These are phyloP conservation scores for Apiospora kogelbergensis DNA, from an alignment of 2,329 filamentous ascomycete species.

Conservation along the genomic window DNA sequence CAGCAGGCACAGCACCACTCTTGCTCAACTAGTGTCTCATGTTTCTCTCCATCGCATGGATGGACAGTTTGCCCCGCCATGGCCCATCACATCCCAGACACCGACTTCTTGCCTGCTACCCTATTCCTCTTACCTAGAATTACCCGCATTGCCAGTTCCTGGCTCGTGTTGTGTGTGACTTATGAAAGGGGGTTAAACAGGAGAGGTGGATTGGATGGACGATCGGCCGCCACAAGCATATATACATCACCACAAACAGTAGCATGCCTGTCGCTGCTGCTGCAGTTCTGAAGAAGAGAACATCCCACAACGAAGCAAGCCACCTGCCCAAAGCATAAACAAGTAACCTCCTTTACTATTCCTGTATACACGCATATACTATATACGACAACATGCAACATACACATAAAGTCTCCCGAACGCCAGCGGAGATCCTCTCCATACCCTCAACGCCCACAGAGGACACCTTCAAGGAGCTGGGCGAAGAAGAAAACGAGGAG, in stretches of 20 bases:
- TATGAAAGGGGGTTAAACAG: not conserved
- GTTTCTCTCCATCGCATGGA: not conserved
- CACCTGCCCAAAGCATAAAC: not conserved
- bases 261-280: not conserved
- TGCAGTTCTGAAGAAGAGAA: not conserved
- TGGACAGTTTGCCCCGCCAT: conserved; percentile 5
- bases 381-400: not conserved
- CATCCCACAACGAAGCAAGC: not conserved
- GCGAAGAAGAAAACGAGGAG: conserved; percentile 23
- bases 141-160: not conserved
- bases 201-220: not conserved
- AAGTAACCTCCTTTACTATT: not conserved
- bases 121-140: not conserved
- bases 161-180: not conserved
- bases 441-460: not conserved
- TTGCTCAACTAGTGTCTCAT: conserved; percentile 3
- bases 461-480: conserved; percentile 7
- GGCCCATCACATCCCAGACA: not conserved
- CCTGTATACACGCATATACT: not conserved
- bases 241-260: not conserved
- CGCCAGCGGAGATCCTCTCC: not conserved
- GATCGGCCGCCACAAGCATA: not conserved
- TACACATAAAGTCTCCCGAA: not conserved
- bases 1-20: not conserved
- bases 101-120: not conserved